Percentiles rank a stretch among this genome's conserved stretches.
These are phyloP conservation scores for Fusarium transvaalense DNA, from an alignment of 2,329 filamentous ascomycete genomes.

Conservation along the genomic window DNA sequence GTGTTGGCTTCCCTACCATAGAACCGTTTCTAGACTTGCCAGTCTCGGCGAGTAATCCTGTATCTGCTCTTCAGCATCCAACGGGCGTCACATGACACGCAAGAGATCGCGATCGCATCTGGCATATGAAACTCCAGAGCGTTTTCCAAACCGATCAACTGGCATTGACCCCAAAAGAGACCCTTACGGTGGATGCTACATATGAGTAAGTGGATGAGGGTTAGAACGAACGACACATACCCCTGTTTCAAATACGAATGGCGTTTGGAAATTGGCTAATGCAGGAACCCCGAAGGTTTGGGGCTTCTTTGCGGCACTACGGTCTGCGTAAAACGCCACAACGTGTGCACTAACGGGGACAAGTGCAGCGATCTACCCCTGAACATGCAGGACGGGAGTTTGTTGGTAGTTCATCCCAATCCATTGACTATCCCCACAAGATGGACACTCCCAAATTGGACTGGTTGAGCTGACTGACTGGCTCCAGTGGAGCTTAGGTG, in stretches of 20 bases:
- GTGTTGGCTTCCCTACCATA: constrained; percentile 24
- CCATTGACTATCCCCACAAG: constrained; percentile 36
- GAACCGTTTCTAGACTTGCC: constrained; percentile 23
- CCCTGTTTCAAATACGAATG: constrained; percentile 49
- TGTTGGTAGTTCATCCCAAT: constrained; percentile 45
- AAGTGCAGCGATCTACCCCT: constrained; percentile 37
- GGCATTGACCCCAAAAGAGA: constrained; percentile 15
- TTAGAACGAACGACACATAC: constrained; percentile 38
- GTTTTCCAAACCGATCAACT: constrained; percentile 13
- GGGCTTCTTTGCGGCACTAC: constrained; percentile 44
- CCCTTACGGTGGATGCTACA: constrained; percentile 22
- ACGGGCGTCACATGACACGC: constrained; percentile 39
- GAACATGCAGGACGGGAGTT: constrained; percentile 47
- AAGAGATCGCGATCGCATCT: constrained; percentile 17
- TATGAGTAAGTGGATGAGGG: constrained; percentile 27
- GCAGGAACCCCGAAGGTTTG: constrained; percentile 48
- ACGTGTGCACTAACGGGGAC: constrained; percentile 42
- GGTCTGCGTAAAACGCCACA: constrained; percentile 43
- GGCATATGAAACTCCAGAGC: constrained; percentile 23
- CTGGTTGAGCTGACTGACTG: constrained; percentile 6
- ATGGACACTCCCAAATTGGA: constrained; percentile 39
- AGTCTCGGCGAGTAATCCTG: constrained; percentile 20
- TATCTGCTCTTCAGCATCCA: constrained; percentile 8
- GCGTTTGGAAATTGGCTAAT: constrained; percentile 48
- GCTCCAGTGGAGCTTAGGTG: constrained; percentile 35